phyloP scores from a whole-genome alignment of 371 early-diverging fungal genomes.

The Phascolomyces articulosus region DNA sequence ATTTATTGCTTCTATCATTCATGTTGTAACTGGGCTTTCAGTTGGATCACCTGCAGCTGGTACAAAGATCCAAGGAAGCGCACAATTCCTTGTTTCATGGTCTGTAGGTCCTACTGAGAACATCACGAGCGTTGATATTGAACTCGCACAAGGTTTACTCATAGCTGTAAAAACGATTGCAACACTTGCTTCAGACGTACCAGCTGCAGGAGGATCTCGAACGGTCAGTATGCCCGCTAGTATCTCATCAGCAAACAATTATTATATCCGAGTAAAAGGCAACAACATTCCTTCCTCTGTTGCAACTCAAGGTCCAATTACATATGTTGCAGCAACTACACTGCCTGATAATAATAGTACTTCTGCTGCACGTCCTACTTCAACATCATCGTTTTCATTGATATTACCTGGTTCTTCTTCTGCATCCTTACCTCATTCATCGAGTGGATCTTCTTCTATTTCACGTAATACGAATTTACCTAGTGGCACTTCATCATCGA shows the following conservation, averaged over 20 bases:
- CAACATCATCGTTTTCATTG: neutral
- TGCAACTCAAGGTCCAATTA: constrained; percentile 10
- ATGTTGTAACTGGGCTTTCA: neutral
- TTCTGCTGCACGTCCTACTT: neutral
- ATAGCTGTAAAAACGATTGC: neutral
- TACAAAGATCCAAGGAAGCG: neutral
- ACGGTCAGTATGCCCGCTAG: neutral
- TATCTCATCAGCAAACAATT: constrained; percentile 6
- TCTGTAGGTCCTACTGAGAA: constrained; percentile 5
- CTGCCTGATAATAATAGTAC: neutral
- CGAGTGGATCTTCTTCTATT: neutral
- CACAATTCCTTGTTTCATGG: constrained; percentile 9
- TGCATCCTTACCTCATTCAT: constrained; percentile 1
- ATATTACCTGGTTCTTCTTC: neutral
- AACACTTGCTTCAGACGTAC: constrained; percentile 1
- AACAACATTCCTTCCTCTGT: neutral
- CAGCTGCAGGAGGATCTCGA: constrained; percentile 5
- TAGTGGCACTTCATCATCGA: neutral
- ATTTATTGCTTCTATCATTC: neutral
- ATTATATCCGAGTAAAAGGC: constrained; percentile 4
- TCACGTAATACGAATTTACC: neutral
- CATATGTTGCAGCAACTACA: neutral
- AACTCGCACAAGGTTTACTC: constrained; percentile 2
- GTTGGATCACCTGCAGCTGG: constrained; percentile 2
- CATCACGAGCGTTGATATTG: neutral